phyloP scores from a whole-genome alignment of 305 asterid species.

The Solanum chacoense region DNA sequence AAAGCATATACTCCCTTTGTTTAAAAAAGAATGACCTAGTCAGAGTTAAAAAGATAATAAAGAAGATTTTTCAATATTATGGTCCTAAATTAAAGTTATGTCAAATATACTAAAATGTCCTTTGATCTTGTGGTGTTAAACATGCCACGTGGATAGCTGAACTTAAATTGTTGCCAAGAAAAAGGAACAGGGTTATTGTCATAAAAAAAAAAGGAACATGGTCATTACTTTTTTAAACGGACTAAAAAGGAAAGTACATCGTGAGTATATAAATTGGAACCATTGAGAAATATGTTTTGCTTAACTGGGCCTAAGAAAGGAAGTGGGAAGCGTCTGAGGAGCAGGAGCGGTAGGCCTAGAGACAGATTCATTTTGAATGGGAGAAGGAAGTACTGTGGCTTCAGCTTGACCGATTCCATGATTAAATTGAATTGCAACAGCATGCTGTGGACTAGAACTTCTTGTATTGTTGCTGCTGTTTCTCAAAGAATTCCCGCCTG shows the following conservation, averaged over 20 bases:
- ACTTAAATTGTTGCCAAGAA: background rate
- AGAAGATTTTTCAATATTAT: background rate
- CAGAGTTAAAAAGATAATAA: too few species aligned
- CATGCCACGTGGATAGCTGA: accelerated
- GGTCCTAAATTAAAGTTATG: background rate
- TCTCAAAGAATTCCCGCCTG: background rate
- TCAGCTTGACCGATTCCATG: background rate
- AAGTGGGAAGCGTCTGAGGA: slow-evolving; percentile 1
- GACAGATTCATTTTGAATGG: background rate
- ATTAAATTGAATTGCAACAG: slow-evolving; percentile 6
- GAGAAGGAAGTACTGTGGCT: background rate
- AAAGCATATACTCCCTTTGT: background rate
- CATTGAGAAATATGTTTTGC: background rate
- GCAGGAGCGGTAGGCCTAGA: background rate
- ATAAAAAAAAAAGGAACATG: background rate
- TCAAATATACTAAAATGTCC: background rate
- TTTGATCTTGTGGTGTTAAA: background rate
- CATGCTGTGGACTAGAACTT: background rate
- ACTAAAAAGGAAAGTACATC: background rate
- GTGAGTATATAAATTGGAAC: background rate
- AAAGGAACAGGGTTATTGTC: too few species aligned
- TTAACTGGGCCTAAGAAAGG: slow-evolving; percentile 1
- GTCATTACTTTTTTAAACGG: background rate
- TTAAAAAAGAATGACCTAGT: background rate
- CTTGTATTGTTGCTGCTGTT: background rate